These are phyloP conservation scores for Podospora comata DNA, from an alignment of 495 filamentous ascomycete species.

Conservation along the genomic window DNA sequence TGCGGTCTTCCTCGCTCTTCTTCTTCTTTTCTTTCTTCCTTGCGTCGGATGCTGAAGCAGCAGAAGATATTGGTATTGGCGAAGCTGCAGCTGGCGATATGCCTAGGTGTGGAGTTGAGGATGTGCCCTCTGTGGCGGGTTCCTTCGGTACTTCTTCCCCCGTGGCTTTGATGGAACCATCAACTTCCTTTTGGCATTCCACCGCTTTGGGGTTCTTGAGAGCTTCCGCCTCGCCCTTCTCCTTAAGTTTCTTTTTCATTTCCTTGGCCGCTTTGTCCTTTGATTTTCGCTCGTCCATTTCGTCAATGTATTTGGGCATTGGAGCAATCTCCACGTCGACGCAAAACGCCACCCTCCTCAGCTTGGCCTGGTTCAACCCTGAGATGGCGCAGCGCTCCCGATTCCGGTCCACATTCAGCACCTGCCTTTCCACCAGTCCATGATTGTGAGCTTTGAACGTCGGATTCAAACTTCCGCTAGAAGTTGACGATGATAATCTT, in stretches of 20 bases:
- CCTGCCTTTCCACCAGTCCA: conserved; percentile 65
- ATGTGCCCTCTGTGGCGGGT: conserved; percentile 26
- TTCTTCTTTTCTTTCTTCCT: conserved; percentile 89
- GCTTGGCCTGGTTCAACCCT: conserved; percentile 74
- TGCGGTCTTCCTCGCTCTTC: conserved; percentile 80
- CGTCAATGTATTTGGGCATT: conserved; percentile 54
- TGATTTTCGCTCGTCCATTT: conserved; percentile 24
- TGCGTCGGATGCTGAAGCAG: conserved; percentile 25
- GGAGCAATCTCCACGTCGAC: conserved; percentile 95
- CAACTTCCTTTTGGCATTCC: background rate
- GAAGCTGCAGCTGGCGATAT: background rate
- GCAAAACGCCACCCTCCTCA: conserved; percentile 86
- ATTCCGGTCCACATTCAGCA: conserved; percentile 80
- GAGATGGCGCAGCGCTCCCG: conserved; percentile 75
- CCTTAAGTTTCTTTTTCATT: conserved; percentile 62
- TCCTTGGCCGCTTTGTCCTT: conserved; percentile 49
- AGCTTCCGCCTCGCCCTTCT: conserved; percentile 65
- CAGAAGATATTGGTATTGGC: conserved; percentile 16
- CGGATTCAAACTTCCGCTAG: conserved; percentile 49
- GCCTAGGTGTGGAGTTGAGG: background rate
- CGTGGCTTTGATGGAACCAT: conserved; percentile 33
- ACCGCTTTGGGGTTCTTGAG: conserved; percentile 59
- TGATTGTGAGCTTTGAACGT: conserved; percentile 44
- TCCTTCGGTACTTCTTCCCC: conserved; percentile 41
- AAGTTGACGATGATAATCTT: conserved; percentile 62